Evolutionary conservation across 805 yeast genomes (phyloP), one percentile per base, ranked within the genome.

Genomic region (Metschnikowia dekortorum): DNA sequence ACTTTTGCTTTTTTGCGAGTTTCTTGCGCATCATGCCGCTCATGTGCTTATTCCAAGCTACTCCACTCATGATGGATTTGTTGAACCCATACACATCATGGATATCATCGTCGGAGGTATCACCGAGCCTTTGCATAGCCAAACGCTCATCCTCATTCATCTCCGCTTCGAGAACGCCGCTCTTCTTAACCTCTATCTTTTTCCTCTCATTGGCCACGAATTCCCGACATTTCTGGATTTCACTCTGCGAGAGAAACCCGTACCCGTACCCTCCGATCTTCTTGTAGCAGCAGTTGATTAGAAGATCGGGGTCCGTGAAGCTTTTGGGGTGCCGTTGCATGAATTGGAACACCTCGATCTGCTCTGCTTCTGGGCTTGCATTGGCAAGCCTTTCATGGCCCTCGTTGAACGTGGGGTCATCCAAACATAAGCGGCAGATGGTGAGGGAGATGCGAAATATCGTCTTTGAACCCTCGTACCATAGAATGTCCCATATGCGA

Each of bases 401-500:
- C 2, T 44, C 49, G 52, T 55, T 60, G 53, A 91, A 75, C 44
- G 80, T 80, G 1, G 88, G 85, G 60, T 87, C 91, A 46, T 73
- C 78, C 29, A 70, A 61, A 47, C 90, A 75, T 54, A 84, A 66
- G 61, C 87, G 87, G 64, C 91, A 80, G 11, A 94, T 79, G 1
- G 96, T 85, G 48, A 92, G 69, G 0, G 96, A 84, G 2, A 88
- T 79, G 51, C 96, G 81, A 70, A 90, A 94, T 14, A 94, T 73
- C 9, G 94, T 81, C 61, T 88, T 88, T 1, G 96, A 85, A 30
- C 89, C 97, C 64, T 92, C 98, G 62, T 87, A 89, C 74, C 95
- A 91, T 45, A 92, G 69, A 54, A 95, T 88, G 67, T 94, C 99
- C 98, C 99, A 92, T 0, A 94, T 84, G 49, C 98, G 72, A 40